Conservation (phyloP, 805 yeast genomes). For the Saccharomycopsis babjevae region DNA sequence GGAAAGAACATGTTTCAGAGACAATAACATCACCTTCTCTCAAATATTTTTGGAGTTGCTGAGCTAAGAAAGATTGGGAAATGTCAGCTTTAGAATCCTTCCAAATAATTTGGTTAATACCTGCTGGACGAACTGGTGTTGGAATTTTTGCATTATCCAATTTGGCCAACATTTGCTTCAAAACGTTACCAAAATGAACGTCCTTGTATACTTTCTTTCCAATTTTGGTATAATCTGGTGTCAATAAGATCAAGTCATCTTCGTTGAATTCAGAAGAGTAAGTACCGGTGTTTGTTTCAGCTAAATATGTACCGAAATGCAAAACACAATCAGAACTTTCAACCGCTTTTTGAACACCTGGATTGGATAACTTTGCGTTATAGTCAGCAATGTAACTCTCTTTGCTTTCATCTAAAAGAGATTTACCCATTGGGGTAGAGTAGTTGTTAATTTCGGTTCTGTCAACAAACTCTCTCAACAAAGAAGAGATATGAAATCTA, state of each 20-base stretch:
- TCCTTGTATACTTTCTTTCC: constrained; percentile 31
- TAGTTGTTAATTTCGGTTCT: constrained; percentile 44
- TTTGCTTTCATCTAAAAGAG: constrained; percentile 60
- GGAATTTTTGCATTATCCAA: constrained; percentile 27
- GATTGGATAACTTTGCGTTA: constrained; percentile 47
- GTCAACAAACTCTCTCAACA: constrained; percentile 36
- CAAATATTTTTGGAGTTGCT: constrained; percentile 33
- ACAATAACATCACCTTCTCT: constrained; percentile 61
- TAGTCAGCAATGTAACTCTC: constrained; percentile 62
- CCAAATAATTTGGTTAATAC: constrained; percentile 21
- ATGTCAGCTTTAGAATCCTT: constrained; percentile 27
- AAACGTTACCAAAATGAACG: constrained; percentile 40
- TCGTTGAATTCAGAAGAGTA: constrained; percentile 39
- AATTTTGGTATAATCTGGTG: constrained; percentile 44
- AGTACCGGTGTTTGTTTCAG: constrained; percentile 64
- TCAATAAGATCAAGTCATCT: constrained; percentile 37
- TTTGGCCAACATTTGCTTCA: constrained; percentile 32
- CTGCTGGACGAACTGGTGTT: constrained; percentile 15
- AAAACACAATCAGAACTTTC: constrained; percentile 57
- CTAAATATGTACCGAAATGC: constrained; percentile 55
- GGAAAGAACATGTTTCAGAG: constrained; percentile 75
- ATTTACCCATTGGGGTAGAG: constrained; percentile 61
- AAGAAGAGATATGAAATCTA: constrained; percentile 41
- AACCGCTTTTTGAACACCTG: constrained; percentile 38
- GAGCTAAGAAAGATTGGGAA: constrained; percentile 38